phyloP scores from a whole-genome alignment of 2,329 filamentous ascomycete genomes.

The Coniochaeta sp. region DNA sequence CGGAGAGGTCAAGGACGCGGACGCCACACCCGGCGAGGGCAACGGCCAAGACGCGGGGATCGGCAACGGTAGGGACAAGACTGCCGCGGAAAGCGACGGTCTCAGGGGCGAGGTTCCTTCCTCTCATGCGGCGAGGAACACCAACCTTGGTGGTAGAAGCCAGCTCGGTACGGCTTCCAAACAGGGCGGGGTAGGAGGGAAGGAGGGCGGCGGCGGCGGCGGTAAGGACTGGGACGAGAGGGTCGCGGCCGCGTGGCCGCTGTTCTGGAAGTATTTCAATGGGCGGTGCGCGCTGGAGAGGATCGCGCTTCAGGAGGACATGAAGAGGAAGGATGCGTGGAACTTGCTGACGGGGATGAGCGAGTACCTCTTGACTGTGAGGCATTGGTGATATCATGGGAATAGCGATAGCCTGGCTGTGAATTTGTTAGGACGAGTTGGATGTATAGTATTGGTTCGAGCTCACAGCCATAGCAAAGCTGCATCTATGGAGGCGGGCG shows the following conservation, averaged over 20 bases:
- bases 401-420: background rate
- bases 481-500: too few relatives aligned
- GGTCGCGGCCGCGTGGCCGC: slow-evolving; percentile 60
- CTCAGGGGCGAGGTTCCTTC: background rate
- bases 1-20: slow-evolving; percentile 6
- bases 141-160: background rate
- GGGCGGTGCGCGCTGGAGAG: slow-evolving; percentile 79
- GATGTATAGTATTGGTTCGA: too few relatives aligned
- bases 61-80: slow-evolving; percentile 3
- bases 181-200: background rate
- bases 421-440: background rate
- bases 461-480: background rate
- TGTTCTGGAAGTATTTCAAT: slow-evolving; percentile 80
- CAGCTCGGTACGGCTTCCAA: background rate
- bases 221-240: slow-evolving; percentile 36
- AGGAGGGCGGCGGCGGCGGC: background rate
- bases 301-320: slow-evolving; percentile 73
- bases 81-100: background rate
- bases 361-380: slow-evolving; percentile 58
- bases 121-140: background rate
- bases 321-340: slow-evolving; percentile 80
- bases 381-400: slow-evolving; percentile 54
- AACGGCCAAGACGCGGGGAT: slow-evolving; percentile 6
- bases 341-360: slow-evolving; percentile 56
- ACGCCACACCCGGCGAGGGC: background rate